Percentiles rank a stretch among this genome's conserved stretches.
Evolutionary conservation across 805 yeast genomes (phyloP).

Genomic region (Metschnikowia picachoensis): DNA sequence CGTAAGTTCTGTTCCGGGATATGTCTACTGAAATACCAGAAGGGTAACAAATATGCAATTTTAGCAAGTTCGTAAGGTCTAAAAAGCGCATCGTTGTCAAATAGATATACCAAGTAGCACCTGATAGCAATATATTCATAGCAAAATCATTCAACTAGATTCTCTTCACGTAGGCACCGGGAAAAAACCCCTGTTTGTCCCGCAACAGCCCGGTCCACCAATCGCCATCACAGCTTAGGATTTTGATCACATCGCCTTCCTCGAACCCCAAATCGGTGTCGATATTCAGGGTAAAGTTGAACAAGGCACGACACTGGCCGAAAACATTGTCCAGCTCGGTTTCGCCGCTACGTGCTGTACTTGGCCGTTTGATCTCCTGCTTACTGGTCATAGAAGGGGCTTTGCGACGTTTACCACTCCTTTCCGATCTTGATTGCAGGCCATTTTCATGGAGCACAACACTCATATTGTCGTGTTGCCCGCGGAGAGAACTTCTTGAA

Average conservation of each 20-base stretch:
- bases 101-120: background rate
- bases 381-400: background rate
- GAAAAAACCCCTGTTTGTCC: slow-evolving; percentile 31
- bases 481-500: background rate
- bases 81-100: background rate
- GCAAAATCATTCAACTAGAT: background rate
- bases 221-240: slow-evolving; percentile 28
- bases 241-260: slow-evolving; percentile 40
- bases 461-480: background rate
- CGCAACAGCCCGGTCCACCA: slow-evolving; percentile 38
- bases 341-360: background rate
- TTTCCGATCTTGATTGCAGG: background rate
- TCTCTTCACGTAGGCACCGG: slow-evolving; percentile 28
- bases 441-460: background rate
- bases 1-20: slow-evolving; percentile 52
- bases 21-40: slow-evolving; percentile 35
- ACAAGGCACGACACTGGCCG: slow-evolving; percentile 36
- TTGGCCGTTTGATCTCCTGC: background rate
- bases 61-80: background rate
- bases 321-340: background rate
- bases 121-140: too few relatives aligned
- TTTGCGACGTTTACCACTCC: background rate
- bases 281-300: slow-evolving; percentile 32
- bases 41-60: background rate
- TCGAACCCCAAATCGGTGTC: slow-evolving; percentile 41